A percentile compares a stretch with the other conserved stretches of the same genome.
phyloP scores from a whole-genome alignment of 352 stramenopile genomes.

The Aphanomyces cochlioides region DNA sequence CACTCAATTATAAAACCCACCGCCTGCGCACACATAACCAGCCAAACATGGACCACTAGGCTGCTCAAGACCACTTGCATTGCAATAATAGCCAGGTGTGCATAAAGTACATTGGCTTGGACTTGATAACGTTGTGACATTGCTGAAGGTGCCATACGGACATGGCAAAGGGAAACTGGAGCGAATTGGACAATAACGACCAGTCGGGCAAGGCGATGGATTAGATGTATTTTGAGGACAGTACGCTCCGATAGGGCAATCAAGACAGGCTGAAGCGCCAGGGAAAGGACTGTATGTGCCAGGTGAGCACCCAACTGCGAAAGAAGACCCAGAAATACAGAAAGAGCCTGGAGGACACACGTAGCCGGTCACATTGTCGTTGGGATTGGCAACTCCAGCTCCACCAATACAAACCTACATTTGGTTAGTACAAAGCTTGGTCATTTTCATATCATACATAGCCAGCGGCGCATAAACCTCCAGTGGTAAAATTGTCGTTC shows the following conservation, averaged over 20 bases:
- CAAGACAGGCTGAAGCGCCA: not conserved
- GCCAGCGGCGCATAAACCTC: not conserved
- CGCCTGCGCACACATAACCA: conserved; percentile 76
- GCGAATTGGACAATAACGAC: conserved; percentile 36
- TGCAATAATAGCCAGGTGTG: conserved; percentile 68
- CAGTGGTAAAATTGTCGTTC: conserved; percentile 14
- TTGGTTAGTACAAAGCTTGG: not conserved
- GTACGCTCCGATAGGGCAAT: conserved; percentile 17
- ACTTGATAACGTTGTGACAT: conserved; percentile 57
- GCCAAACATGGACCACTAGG: conserved; percentile 70
- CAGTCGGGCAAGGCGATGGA: conserved; percentile 32
- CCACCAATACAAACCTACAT: conserved; percentile 8
- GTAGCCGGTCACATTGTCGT: conserved; percentile 17
- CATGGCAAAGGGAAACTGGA: conserved; percentile 27
- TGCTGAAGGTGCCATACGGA: conserved; percentile 38
- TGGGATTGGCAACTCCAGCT: not conserved
- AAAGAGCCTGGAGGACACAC: conserved; percentile 5
- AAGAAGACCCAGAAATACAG: conserved; percentile 5
- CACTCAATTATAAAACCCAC: conserved; percentile 4
- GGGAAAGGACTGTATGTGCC: conserved; percentile 21
- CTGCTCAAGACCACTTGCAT: conserved; percentile 53
- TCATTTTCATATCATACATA: conserved; percentile 1
- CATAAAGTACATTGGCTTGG: conserved; percentile 75
- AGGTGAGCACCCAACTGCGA: conserved; percentile 8
- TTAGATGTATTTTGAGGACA: conserved; percentile 13